Base-by-base conservation (phyloP, 2,329 filamentous ascomycete genomes). In the Alternaria sp. region DNA sequence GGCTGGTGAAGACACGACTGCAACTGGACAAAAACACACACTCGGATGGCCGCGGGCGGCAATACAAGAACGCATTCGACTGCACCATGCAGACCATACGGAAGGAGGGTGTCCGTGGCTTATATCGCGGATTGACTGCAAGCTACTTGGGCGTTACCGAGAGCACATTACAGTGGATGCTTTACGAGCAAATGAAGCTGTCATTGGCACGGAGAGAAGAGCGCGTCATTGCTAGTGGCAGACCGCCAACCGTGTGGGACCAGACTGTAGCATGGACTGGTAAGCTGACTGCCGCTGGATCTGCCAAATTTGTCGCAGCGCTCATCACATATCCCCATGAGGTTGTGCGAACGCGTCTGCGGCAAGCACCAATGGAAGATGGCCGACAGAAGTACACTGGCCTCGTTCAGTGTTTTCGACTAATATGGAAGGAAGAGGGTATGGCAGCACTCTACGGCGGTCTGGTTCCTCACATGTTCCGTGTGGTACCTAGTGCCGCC, bases 101-200 rank as follows among this genome's bases (percentile, higher is more conserved):
- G 21, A 85, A 92, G 64, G 94, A 98, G 79, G 95, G 95, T 1
- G 81, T 96, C 49, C 84, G 87, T 36, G 93, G 93, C 3, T 83
- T 98, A 62, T 98, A 97, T 82, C 92, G 93, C 75, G 94, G 94
- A 54, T 87, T 98, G 82, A 96, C 91, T 69, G 94, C 94, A 32
- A 96, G 92, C 75, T 98, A 97, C 77, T 84, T 98, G 0, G 94
- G 95, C 23, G 93, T 97, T 19, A 91, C 91, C 3, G 95, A 97
- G 83, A 94, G 90, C 69, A 96, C 94, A 6, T 81, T 97, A 73
- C 94, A 98, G 79, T 97, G 93, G 93, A 90, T 97, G 74, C 82
- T 97, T 72, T 98, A 97, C 81, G 94, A 98, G 82, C 91, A 94
- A 79, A 89, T 96, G 85, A 98, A 97, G 86, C 84, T 87, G 23